Evolutionary conservation across 164 flowering plant species (phyloP).

Genomic region (Annona cherimola): DNA sequence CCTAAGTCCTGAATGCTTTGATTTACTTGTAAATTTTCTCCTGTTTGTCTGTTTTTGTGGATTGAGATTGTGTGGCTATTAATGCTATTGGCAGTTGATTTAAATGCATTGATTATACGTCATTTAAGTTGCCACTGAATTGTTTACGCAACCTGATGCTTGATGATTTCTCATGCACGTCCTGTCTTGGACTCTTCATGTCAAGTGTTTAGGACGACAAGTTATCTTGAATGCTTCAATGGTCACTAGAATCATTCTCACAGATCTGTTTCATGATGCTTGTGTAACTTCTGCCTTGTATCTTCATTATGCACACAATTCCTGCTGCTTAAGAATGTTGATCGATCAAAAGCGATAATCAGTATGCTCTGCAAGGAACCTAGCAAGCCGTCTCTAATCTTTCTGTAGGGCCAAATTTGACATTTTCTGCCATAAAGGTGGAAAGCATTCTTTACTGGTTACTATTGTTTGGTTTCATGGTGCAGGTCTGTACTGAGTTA

Average conservation of each 20-base stretch:
- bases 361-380: neutral
- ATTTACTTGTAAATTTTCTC: neutral
- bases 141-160: too few relatives aligned
- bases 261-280: too few relatives aligned
- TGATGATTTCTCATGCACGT: too few relatives aligned
- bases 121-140: too few relatives aligned
- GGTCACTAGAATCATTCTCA: too few relatives aligned
- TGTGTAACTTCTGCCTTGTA: neutral
- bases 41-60: neutral
- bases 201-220: too few relatives aligned
- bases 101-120: too few relatives aligned
- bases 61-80: too few relatives aligned
- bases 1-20: neutral
- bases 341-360: neutral
- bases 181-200: too few relatives aligned
- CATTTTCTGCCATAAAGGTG: neutral
- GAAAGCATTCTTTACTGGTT: neutral
- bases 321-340: neutral
- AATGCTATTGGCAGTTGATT: too few relatives aligned
- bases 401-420: neutral
- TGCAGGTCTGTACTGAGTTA: conserved; percentile 59
- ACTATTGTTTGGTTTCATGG: conserved; percentile 4
- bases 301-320: neutral
- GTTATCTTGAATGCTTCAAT: too few relatives aligned
- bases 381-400: neutral